Evolutionary conservation across 139 green algal species (phyloP).

Genomic region (Picochlorum sp.): DNA sequence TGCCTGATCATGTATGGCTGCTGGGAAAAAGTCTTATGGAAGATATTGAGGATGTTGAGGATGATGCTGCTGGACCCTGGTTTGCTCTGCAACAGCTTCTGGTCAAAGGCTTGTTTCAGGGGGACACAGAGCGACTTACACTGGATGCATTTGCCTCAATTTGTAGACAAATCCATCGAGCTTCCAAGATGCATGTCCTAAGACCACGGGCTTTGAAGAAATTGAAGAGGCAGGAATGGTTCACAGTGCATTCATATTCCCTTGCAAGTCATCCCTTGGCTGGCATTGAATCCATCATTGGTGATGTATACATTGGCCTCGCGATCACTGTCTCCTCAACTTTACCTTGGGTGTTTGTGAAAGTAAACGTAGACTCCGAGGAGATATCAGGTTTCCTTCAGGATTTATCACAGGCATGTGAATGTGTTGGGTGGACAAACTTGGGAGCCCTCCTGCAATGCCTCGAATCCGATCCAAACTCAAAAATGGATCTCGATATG

Average conservation of each 20-base stretch:
- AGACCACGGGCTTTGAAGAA: background rate
- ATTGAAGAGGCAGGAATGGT: background rate
- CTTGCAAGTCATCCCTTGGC: no score
- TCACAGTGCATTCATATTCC: no score
- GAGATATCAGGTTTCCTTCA: conserved; percentile 16
- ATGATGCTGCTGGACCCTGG: conserved; percentile 15
- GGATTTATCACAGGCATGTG: conserved; percentile 19
- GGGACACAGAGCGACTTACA: conserved; percentile 44
- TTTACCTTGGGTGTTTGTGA: conserved; percentile 64
- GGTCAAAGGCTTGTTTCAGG: conserved; percentile 68
- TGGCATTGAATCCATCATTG: background rate
- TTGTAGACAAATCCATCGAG: conserved; percentile 15
- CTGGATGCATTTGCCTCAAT: conserved; percentile 41
- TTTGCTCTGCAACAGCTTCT: conserved; percentile 68
- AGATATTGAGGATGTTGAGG: background rate
- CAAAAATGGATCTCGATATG: conserved; percentile 1
- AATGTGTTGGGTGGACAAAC: conserved; percentile 28
- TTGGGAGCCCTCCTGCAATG: conserved; percentile 23
- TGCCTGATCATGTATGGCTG: background rate
- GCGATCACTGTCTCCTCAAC: conserved; percentile 52
- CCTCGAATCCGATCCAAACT: conserved; percentile 9
- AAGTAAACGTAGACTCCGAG: conserved; percentile 28
- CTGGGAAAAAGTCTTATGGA: conserved; percentile 21
- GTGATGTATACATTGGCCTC: conserved; percentile 37
- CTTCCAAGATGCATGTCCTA: background rate